Evolutionary conservation across 2,329 filamentous ascomycete genomes (phyloP).

Genomic region (Penicillium sp.): DNA sequence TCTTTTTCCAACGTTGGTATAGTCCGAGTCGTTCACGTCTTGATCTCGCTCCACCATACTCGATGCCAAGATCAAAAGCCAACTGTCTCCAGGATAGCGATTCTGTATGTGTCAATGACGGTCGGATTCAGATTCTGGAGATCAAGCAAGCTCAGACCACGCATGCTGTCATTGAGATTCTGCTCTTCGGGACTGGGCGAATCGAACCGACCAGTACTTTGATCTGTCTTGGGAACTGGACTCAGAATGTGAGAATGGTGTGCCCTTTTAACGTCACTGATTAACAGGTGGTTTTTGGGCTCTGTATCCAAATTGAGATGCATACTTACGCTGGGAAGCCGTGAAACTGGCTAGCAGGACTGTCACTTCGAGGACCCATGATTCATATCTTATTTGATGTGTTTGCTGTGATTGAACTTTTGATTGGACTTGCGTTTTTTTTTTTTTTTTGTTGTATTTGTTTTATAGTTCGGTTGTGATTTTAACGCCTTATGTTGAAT

Average conservation of each 20-base stretch:
- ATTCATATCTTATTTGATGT: not conserved
- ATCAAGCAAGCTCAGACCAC: not conserved
- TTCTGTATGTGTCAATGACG: not conserved
- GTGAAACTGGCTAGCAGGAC: not conserved
- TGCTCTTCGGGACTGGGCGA: not conserved
- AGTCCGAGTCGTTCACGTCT: too few species aligned
- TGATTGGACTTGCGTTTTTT: not conserved
- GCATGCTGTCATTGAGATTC: not conserved
- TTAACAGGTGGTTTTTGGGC: not conserved
- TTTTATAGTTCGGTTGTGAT: not conserved
- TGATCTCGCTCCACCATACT: too few species aligned
- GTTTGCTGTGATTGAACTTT: not conserved
- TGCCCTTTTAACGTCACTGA: not conserved
- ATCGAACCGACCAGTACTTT: not conserved
- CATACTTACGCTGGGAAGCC: not conserved
- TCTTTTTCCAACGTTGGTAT: too few species aligned
- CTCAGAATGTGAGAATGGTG: not conserved
- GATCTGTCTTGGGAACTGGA: not conserved
- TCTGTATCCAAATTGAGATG: too few species aligned
- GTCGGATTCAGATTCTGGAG: not conserved
- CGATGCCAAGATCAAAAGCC: not conserved
- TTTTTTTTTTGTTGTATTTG: not conserved
- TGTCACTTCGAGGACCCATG: not conserved
- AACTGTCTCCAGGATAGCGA: not conserved
- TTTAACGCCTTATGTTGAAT: conserved; percentile 4